A percentile compares a stretch with the other conserved stretches of the same genome.
phyloP scores from a whole-genome alignment of 1,284 basidiomycete genomes.

The Malassezia nana region DNA sequence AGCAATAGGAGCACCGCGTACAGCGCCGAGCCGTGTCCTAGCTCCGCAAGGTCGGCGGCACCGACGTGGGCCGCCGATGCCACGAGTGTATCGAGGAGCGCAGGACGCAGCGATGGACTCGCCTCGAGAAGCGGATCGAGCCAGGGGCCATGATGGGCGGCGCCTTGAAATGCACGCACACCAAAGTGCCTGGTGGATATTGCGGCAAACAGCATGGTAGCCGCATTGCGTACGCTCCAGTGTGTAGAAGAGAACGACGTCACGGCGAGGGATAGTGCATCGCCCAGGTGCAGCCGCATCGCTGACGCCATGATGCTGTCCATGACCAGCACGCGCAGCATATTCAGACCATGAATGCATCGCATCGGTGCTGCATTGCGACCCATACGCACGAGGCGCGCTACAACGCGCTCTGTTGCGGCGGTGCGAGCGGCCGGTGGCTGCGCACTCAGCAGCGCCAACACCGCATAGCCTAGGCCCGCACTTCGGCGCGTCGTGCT shows the following conservation, averaged over 20 bases:
- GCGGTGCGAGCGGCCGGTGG: neutral
- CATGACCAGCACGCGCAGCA: conserved; percentile 40
- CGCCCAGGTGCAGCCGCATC: conserved; percentile 31
- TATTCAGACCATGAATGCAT: conserved; percentile 47
- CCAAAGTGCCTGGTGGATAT: conserved; percentile 43
- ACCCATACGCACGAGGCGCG: conserved; percentile 5
- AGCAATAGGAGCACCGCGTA: conserved; percentile 39
- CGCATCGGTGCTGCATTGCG: conserved; percentile 15
- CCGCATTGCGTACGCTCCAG: conserved; percentile 49
- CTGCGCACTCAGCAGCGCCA: conserved; percentile 43
- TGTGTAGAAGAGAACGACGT: conserved; percentile 42
- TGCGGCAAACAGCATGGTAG: conserved; percentile 48
- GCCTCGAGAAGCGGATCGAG: conserved; percentile 14
- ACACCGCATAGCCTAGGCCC: conserved; percentile 47
- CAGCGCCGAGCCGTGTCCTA: conserved; percentile 23
- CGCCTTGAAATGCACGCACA: conserved; percentile 1
- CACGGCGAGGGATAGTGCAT: conserved; percentile 42
- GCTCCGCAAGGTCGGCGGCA: neutral
- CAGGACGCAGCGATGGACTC: conserved; percentile 12
- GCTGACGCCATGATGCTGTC: conserved; percentile 28
- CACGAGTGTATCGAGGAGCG: conserved; percentile 1
- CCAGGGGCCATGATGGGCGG: neutral
- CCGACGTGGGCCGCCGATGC: neutral
- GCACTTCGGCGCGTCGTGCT: conserved; percentile 49
- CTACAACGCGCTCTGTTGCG: neutral